Conservation (phyloP, 352 stramenopile species). For the Phytophthora aleatoria region DNA sequence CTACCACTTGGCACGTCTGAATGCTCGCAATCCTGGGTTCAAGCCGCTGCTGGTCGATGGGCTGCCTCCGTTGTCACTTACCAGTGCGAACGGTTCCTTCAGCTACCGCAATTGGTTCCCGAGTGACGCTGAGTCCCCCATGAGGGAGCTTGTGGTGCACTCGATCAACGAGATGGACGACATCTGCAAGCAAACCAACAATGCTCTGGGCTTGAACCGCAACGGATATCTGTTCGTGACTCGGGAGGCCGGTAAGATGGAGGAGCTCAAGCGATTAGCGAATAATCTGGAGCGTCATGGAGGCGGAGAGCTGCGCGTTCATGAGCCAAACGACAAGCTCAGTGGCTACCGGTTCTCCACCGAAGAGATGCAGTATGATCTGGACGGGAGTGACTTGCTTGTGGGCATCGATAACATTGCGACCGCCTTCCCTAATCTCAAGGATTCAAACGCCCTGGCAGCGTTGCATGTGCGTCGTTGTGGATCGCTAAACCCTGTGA, state of each 20-base stretch:
- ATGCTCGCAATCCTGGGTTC: constrained; percentile 61
- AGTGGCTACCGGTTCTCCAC: constrained; percentile 52
- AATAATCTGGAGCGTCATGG: constrained; percentile 55
- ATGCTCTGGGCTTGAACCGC: constrained; percentile 73
- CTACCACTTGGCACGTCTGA: constrained; percentile 75
- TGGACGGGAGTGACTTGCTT: constrained; percentile 71
- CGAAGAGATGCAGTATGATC: constrained; percentile 54
- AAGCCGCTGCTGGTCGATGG: constrained; percentile 78
- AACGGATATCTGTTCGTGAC: constrained; percentile 86
- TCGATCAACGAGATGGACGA: constrained; percentile 80
- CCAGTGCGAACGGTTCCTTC: constrained; percentile 80
- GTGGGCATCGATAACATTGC: constrained; percentile 67
- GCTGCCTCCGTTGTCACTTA: constrained; percentile 67
- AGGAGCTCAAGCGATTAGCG: constrained; percentile 52
- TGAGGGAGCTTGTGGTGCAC: constrained; percentile 69
- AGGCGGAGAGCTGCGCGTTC: constrained; percentile 56
- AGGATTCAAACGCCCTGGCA: constrained; percentile 56
- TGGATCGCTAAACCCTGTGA: constrained; percentile 73
- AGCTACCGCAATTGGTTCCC: constrained; percentile 88
- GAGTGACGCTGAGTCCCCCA: constrained; percentile 64
- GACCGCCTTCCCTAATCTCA: constrained; percentile 61
- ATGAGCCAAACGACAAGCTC: constrained; percentile 43
- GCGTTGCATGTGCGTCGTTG: constrained; percentile 75
- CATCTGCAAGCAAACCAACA: constrained; percentile 61
- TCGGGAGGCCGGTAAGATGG: constrained; percentile 50